Base-by-base conservation (phyloP, 768 basidiomycete genomes). In the Suillus occidentalis region DNA sequence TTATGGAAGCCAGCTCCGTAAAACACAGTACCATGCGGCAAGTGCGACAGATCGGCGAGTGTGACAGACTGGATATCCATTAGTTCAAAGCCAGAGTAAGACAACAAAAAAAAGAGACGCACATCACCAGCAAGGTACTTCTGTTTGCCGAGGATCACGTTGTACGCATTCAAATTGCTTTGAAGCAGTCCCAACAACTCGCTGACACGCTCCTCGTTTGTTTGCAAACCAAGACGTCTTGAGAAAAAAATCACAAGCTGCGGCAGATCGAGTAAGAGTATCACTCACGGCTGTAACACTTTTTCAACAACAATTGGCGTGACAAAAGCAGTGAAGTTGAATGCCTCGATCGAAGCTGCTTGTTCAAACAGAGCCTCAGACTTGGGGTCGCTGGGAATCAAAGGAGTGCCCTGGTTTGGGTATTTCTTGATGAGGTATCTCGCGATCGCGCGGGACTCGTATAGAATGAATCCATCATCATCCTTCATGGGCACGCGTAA, bases 391-490 rank as follows among this genome's bases (percentile, higher is more conserved):
- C 71, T 70, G 40, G 40, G 40, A 7, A 42, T 42, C 16, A 42
- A 6, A 89, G 89, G 34, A 87, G 82, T 78, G 22, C 86, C 87
- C 65, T 87, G 81, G 59, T 76, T 64, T 5, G 81, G 71, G 68
- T 86, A 85, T 72, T 88, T 89, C 43, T 73, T 72, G 40, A 80
- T 83, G 69, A 90, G 70, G 72, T 90, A 91, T 14, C 85, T 82
- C 43, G 71, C 73, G 66, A 90, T 89, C 1, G 88, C 88, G 16
- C 87, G 84, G 52, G 82, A 83, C 69, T 89, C 88, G 72, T 82
- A 89, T 36, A 92, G 68, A 63, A 83, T 77, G 73, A 89, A 85
- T 5, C 87, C 89, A 47, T 86, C 87, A 31, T 89, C 88, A 61
- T 87, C 79, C 82, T 84, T 36, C 6, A 7, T 39, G 6, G 40